Evolutionary conservation across 2,329 filamentous ascomycete genomes (phyloP), one percentile per base, ranked within the genome.

Genomic region (Xylariaceae sp.): DNA sequence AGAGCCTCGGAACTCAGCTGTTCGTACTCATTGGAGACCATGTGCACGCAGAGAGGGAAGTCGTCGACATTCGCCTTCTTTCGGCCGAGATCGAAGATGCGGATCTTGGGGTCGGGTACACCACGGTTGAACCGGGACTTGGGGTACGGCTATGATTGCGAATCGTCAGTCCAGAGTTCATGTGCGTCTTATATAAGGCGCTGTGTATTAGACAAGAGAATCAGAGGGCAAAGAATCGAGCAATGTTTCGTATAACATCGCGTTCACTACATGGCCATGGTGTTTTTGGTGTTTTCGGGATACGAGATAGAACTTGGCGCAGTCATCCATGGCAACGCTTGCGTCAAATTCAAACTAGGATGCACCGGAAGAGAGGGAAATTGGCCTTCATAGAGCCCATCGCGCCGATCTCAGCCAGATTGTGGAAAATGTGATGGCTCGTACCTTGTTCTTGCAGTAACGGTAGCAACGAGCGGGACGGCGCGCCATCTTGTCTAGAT

Each of bases 391-490:
- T 26, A 50, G 29, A 11, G 12, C 4, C 19, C 30, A 4, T 42
- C 19, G 19, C 19, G 19, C 19, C 19, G 1, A 2, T 19, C 19
- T 19, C 19, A 19, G 19, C 19, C 19, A 19, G 19, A 19, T 19
- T 19, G 19, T 19, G 19, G 7, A 11, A 56, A 34, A 4, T 52
- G 6, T 39, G 11, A 19, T 19, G 19, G 19, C 30, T 39, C 31
- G 80, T 76, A 95, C 91, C 91, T 96, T 96, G 88, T 97, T 99
- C 90, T 99, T 99, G 91, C 94, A 99, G 89, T 99, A 99, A 75
- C 94, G 88, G 86, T 96, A 99, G 84, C 94, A 99, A 84, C 94
- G 89, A 74, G 94, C 94, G 75, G 94, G 94, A 88, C 94, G 91
- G 80, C 94, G 91, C 75, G 94, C 94, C 94, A 99, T 99, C 83